Evolutionary conservation across 2,329 filamentous ascomycete species (phyloP).

Genomic region (Fusarium equiseti): DNA sequence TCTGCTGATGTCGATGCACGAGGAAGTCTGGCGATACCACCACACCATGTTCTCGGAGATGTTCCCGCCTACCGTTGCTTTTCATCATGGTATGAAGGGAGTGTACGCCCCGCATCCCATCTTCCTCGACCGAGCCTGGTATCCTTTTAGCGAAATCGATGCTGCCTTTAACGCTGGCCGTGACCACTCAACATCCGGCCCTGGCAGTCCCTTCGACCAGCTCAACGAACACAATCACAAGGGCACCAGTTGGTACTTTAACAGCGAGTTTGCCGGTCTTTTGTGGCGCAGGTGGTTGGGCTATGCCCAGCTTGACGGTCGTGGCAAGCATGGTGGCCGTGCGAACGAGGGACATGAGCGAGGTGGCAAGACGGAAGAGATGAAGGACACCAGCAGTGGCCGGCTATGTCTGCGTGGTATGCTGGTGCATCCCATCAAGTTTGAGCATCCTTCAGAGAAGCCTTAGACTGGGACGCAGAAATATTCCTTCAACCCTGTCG

Average conservation of each 20-base stretch:
- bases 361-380: slow-evolving; percentile 66
- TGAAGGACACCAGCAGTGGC: slow-evolving; percentile 61
- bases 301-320: slow-evolving; percentile 65
- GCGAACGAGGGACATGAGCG: slow-evolving; percentile 61
- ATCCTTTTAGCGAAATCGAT: slow-evolving; percentile 72
- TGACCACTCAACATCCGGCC: slow-evolving; percentile 73
- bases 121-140: slow-evolving; percentile 82
- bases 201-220: slow-evolving; percentile 74
- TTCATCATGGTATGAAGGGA: slow-evolving; percentile 83
- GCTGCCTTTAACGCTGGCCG: slow-evolving; percentile 82
- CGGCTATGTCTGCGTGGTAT: slow-evolving; percentile 84
- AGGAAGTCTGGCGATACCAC: slow-evolving; percentile 74
- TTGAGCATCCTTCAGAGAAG: slow-evolving; percentile 64
- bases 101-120: slow-evolving; percentile 86
- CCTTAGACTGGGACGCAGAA: slow-evolving; percentile 27
- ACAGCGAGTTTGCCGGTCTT: slow-evolving; percentile 80
- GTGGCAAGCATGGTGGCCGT: slow-evolving; percentile 62
- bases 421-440: slow-evolving; percentile 85
- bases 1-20: slow-evolving; percentile 78
- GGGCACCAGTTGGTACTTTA: slow-evolving; percentile 88
- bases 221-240: slow-evolving; percentile 85
- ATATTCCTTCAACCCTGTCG: slow-evolving; percentile 29
- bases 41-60: slow-evolving; percentile 85
- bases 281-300: slow-evolving; percentile 84
- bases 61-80: slow-evolving; percentile 77